These are phyloP conservation scores for Termitomyces sp. DNA, from an alignment of 768 basidiomycete genomes.

Conservation along the genomic window DNA sequence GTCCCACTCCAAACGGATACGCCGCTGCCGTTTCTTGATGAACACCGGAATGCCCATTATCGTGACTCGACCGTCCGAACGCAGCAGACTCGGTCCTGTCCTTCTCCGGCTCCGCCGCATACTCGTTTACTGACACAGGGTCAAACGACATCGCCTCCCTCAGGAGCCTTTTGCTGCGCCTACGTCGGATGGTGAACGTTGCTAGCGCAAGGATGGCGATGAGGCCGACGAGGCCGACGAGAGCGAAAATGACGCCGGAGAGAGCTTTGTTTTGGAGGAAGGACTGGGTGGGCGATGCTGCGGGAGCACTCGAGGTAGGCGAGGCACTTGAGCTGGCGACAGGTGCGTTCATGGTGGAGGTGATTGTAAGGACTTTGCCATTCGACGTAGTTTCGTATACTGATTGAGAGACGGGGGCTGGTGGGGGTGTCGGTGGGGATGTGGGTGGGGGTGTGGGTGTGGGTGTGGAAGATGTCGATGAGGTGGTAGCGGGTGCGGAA, in stretches of 20 bases:
- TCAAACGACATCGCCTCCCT: slow-evolving; percentile 51
- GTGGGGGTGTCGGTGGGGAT: slow-evolving; percentile 8
- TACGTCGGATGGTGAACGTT: slow-evolving; percentile 46
- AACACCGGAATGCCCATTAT: background rate
- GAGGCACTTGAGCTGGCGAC: slow-evolving; percentile 16
- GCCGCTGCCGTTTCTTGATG: background rate
- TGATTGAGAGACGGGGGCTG: slow-evolving; percentile 11
- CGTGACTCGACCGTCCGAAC: slow-evolving; percentile 20
- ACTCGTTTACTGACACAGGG: slow-evolving; percentile 23
- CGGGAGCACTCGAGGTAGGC: slow-evolving; percentile 7
- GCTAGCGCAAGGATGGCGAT: slow-evolving; percentile 38
- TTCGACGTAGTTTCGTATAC: slow-evolving; percentile 20
- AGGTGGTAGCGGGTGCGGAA: slow-evolving; percentile 9
- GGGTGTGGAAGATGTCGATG: slow-evolving; percentile 7
- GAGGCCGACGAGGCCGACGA: slow-evolving; percentile 40
- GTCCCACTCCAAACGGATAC: slow-evolving; percentile 4
- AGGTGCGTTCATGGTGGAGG: slow-evolving; percentile 20
- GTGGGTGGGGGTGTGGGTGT: slow-evolving; percentile 12
- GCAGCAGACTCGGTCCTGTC: slow-evolving; percentile 12
- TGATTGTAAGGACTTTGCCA: slow-evolving; percentile 27
- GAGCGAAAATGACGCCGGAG: slow-evolving; percentile 50
- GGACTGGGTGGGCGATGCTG: slow-evolving; percentile 20
- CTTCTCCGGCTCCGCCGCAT: slow-evolving; percentile 18
- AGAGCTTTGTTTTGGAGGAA: slow-evolving; percentile 67
- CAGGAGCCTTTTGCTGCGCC: slow-evolving; percentile 33